These are phyloP conservation scores for Boletus sensibilis DNA, from an alignment of 768 basidiomycete genomes.

Conservation along the genomic window DNA sequence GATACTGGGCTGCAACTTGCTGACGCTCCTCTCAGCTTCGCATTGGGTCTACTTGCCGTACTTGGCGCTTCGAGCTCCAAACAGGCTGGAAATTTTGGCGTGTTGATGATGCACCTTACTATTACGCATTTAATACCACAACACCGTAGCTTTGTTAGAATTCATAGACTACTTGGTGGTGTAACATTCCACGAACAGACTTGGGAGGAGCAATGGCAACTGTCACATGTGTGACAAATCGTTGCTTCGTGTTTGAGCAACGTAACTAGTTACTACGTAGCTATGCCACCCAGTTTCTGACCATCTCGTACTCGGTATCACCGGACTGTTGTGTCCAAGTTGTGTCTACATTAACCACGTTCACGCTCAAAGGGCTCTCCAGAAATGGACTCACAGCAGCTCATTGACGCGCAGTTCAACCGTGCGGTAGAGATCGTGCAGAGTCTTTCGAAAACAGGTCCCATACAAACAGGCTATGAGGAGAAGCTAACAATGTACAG, in stretches of 20 bases:
- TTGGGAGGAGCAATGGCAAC: too few species aligned
- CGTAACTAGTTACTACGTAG: too few species aligned
- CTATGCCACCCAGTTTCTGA: not conserved
- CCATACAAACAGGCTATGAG: slow-evolving; percentile 94
- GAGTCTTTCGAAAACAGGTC: slow-evolving; percentile 86
- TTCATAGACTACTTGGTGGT: not conserved
- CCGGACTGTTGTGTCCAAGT: not conserved
- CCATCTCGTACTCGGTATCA: not conserved
- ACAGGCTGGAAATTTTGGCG: not conserved
- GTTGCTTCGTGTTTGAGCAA: slow-evolving; percentile 8
- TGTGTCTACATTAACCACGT: not conserved
- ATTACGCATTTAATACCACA: not conserved
- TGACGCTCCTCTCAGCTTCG: not conserved
- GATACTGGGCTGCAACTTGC: not conserved
- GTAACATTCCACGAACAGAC: not conserved
- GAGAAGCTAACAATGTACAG: slow-evolving; percentile 95
- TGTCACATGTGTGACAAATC: slow-evolving; percentile 2
- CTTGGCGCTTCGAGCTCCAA: not conserved
- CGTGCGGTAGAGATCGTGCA: slow-evolving; percentile 95
- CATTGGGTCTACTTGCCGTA: not conserved
- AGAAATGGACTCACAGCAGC: slow-evolving; percentile 59
- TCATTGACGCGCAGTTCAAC: slow-evolving; percentile 85
- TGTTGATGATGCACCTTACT: not conserved
- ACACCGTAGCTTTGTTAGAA: not conserved
- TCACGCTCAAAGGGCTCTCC: not conserved